Conservation (phyloP, 257 asterid species). For the Plectranthus barbatus region DNA sequence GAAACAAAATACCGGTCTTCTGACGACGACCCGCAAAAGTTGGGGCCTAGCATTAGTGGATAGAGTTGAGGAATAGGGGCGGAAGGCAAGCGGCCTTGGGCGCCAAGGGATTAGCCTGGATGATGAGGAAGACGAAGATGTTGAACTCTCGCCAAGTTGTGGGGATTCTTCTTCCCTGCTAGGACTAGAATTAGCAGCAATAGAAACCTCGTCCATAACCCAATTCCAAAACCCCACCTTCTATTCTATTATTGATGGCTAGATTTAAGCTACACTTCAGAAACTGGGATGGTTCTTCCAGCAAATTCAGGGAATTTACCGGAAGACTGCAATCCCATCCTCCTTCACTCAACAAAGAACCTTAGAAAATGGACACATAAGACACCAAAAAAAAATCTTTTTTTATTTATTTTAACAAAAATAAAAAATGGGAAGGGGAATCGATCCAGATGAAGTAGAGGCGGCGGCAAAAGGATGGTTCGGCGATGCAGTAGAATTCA, state of each 20-base stretch:
- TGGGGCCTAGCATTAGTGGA: constrained; percentile 44
- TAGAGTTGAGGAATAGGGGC: constrained; percentile 38
- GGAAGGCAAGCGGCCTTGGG: constrained; percentile 63
- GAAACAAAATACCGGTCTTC: constrained; percentile 70
- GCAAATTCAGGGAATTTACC: constrained; percentile 58
- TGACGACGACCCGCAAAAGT: constrained; percentile 56
- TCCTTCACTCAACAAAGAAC: constrained; percentile 44
- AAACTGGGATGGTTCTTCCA: constrained; percentile 41
- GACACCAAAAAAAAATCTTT: background rate
- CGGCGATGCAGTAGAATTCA: constrained; percentile 8
- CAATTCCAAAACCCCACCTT: constrained; percentile 17
- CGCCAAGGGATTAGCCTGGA: constrained; percentile 53
- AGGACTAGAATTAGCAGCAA: constrained; percentile 5
- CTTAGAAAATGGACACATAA: constrained; percentile 32
- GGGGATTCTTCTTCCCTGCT: constrained; percentile 11
- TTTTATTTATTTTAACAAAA: background rate
- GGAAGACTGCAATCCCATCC: constrained; percentile 96
- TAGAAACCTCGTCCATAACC: constrained; percentile 57
- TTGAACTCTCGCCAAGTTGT: constrained; percentile 28
- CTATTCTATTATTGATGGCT: background rate
- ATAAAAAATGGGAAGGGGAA: constrained; percentile 1
- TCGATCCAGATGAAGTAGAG: constrained; percentile 3
- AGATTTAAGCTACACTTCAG: constrained; percentile 10
- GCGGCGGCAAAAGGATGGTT: background rate
- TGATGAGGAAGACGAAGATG: constrained; percentile 35